Conservation (phyloP, 306 rosid species). For the Fragaria iinumae region DNA sequence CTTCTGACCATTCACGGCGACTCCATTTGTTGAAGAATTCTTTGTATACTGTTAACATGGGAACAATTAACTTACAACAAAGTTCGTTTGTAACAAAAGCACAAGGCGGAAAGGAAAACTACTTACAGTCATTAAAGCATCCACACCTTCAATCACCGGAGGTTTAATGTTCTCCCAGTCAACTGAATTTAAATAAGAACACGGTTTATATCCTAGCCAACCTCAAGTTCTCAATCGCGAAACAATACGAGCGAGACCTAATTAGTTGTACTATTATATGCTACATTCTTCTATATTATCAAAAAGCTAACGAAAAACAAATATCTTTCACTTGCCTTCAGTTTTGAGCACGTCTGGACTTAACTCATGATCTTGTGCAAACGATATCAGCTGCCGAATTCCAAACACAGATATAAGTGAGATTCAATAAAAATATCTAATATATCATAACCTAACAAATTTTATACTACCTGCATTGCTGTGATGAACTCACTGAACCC, state of each 20-base stretch:
- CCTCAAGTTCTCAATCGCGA: background rate
- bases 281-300: no score
- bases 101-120: slow-evolving; percentile 4
- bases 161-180: slow-evolving; percentile 63
- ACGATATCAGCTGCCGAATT: slow-evolving; percentile 56
- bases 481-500: slow-evolving; percentile 66
- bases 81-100: slow-evolving; percentile 7
- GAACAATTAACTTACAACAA: slow-evolving; percentile 18
- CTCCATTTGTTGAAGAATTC: slow-evolving; percentile 28
- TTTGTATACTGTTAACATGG: slow-evolving; percentile 49
- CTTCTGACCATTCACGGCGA: slow-evolving; percentile 55
- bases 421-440: background rate
- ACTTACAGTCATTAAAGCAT: slow-evolving; percentile 59
- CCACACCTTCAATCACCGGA: slow-evolving; percentile 76
- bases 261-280: background rate
- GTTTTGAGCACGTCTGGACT: slow-evolving; percentile 54
- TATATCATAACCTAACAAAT: background rate
- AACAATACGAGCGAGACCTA: background rate
- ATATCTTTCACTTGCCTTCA: slow-evolving; percentile 46
- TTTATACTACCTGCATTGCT: slow-evolving; percentile 69
- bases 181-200: slow-evolving; percentile 38
- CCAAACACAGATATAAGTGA: background rate
- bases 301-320: background rate
- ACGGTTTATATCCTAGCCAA: background rate
- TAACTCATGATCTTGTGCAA: slow-evolving; percentile 74